These are phyloP conservation scores for Jimgerdemannia flammicorona DNA, from an alignment of 192 early-diverging fungal genomes.

Conservation along the genomic window DNA sequence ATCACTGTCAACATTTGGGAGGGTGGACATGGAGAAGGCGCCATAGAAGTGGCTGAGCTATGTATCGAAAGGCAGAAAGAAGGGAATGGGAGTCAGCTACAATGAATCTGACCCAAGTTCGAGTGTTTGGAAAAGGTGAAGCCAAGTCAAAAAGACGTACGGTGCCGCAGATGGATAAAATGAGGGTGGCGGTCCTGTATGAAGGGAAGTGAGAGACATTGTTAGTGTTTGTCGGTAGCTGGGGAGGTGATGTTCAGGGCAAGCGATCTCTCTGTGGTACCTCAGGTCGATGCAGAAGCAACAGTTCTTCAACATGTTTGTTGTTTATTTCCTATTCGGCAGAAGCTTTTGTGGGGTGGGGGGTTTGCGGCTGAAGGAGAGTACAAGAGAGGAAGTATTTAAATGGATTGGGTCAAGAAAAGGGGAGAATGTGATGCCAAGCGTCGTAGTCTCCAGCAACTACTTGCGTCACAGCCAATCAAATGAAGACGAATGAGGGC, in stretches of 20 bases:
- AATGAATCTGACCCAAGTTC: too few species aligned
- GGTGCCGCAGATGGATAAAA: constrained; percentile 15
- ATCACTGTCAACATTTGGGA: background rate
- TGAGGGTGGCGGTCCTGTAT: constrained; percentile 14
- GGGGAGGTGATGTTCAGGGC: too few species aligned
- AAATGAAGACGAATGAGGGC: too few species aligned
- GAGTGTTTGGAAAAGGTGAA: background rate
- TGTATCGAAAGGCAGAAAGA: too few species aligned
- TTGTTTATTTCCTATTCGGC: background rate
- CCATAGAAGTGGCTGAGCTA: too few species aligned
- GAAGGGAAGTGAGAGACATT: background rate
- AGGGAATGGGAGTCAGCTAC: too few species aligned
- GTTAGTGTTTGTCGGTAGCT: background rate
- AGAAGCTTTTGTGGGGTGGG: too few species aligned
- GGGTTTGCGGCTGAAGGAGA: background rate
- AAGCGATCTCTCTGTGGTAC: constrained; percentile 1
- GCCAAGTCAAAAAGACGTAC: constrained; percentile 8
- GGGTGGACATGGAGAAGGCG: too few species aligned
- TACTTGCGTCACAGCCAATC: too few species aligned
- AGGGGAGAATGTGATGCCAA: too few species aligned
- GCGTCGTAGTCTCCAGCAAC: too few species aligned
- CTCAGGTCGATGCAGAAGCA: constrained; percentile 22
- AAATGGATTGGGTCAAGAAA: too few species aligned
- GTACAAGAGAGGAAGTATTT: background rate
- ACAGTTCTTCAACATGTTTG: constrained; percentile 18